Conservation (phyloP, 179 eudicot genomes). For the Sideroxylon spinosum region DNA sequence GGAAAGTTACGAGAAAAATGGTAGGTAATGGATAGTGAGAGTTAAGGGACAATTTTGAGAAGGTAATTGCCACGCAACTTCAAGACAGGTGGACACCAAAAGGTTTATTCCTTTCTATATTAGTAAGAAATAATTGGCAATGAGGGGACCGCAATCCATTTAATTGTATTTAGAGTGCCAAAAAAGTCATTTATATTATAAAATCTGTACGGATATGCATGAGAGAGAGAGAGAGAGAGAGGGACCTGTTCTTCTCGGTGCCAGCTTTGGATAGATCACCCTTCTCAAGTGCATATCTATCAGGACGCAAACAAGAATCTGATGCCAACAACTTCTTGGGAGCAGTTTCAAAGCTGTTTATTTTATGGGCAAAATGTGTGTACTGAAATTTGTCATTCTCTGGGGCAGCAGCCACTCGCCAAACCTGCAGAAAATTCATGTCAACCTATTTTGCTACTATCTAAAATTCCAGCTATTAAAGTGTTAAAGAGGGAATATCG, state of each 20-base stretch:
- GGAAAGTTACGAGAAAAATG: too few species aligned
- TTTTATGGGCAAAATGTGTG: constrained; percentile 84
- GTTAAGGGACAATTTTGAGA: too few species aligned
- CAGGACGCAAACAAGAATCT: constrained; percentile 89
- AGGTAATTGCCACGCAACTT: too few species aligned
- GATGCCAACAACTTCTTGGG: constrained; percentile 84
- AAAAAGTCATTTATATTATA: too few species aligned
- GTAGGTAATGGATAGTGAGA: too few species aligned
- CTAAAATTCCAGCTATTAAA: not conserved
- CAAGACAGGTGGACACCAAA: too few species aligned
- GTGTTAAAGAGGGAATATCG: not conserved
- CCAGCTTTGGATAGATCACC: constrained; percentile 84
- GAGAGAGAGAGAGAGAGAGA: constrained; percentile 9
- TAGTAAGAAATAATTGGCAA: not conserved
- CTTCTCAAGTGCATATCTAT: constrained; percentile 84
- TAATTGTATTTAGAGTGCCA: too few species aligned
- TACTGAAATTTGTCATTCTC: constrained; percentile 76
- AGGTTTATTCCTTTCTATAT: too few species aligned
- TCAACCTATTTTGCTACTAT: not conserved
- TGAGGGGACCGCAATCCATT: too few species aligned
- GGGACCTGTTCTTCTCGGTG: constrained; percentile 77
- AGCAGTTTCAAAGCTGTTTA: constrained; percentile 87
- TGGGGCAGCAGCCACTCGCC: constrained; percentile 73
- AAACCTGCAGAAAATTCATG: constrained; percentile 47
- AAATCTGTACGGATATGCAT: constrained; percentile 1